A percentile compares a stretch with the other conserved stretches of the same genome.
Conservation (phyloP, 2,329 filamentous ascomycete species). For the Fusarium abutilonis region DNA sequence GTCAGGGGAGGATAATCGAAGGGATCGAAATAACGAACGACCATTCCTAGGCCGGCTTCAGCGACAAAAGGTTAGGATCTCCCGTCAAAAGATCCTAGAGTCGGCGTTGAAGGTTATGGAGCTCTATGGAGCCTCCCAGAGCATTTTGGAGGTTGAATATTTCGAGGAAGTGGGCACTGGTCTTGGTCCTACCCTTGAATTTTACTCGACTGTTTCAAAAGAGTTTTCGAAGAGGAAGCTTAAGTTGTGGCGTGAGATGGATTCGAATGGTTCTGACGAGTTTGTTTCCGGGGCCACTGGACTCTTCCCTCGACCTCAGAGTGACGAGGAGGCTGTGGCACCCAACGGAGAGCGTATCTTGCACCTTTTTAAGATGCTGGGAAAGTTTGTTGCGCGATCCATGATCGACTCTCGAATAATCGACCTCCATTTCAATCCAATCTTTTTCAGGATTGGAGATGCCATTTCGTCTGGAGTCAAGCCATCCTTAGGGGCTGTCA, state of each 20-base stretch:
- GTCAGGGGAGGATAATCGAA: constrained; percentile 79
- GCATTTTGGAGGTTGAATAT: constrained; percentile 96
- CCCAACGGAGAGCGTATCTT: constrained; percentile 89
- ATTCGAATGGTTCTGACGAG: constrained; percentile 75
- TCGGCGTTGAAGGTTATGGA: constrained; percentile 99
- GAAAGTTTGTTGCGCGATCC: constrained; percentile 95
- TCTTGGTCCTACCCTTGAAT: constrained; percentile 93
- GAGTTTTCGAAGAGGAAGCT: constrained; percentile 98
- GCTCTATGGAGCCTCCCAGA: constrained; percentile 94
- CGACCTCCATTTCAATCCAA: constrained; percentile 95
- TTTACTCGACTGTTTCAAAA: constrained; percentile 96
- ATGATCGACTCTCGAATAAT: constrained; percentile 99
- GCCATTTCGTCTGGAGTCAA: constrained; percentile 69
- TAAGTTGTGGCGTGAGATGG: constrained; percentile 94
- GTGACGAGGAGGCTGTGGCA: constrained; percentile 75
- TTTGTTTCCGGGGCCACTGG: constrained; percentile 87
- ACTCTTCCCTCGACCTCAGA: constrained; percentile 91
- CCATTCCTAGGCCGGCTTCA: constrained; percentile 92
- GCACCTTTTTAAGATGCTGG: constrained; percentile 89
- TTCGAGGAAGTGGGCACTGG: constrained; percentile 99
- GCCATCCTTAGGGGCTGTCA: constrained; percentile 88
- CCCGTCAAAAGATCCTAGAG: constrained; percentile 91
- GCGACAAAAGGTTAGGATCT: constrained; percentile 97
- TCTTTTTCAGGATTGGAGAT: constrained; percentile 94
- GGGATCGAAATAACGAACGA: constrained; percentile 87